Percentiles rank a stretch among this genome's conserved stretches.
Evolutionary conservation across 805 yeast genomes (phyloP).

Genomic region (Ogataea methylovora): DNA sequence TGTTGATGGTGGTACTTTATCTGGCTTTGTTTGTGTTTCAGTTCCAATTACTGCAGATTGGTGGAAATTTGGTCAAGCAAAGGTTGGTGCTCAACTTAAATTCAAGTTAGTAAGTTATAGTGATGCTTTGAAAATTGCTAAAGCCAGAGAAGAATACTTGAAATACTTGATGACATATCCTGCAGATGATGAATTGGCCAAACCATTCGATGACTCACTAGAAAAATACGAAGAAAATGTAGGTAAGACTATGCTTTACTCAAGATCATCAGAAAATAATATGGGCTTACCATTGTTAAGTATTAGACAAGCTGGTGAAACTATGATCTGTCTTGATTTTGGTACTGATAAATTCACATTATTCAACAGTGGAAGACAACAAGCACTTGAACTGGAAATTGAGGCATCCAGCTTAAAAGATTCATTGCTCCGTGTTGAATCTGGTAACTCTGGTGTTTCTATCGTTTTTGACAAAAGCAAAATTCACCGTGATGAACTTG

Average conservation of each 20-base stretch:
- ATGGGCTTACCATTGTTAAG: conserved; percentile 13
- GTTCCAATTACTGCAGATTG: conserved; percentile 20
- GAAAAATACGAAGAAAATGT: conserved; percentile 5
- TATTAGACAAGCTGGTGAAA: conserved; percentile 26
- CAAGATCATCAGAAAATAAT: conserved; percentile 3
- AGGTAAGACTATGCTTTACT: conserved; percentile 11
- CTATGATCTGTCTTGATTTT: conserved; percentile 24
- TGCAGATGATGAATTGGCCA: conserved; percentile 1
- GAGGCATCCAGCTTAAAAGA: not conserved
- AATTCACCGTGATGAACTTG: conserved; percentile 8
- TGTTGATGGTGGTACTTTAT: conserved; percentile 23
- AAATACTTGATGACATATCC: conserved; percentile 10
- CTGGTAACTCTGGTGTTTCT: conserved; percentile 17
- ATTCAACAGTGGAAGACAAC: conserved; percentile 26
- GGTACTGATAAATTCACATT: conserved; percentile 21
- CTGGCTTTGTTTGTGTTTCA: conserved; percentile 21
- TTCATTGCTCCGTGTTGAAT: conserved; percentile 9
- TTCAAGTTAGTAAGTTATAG: conserved; percentile 14
- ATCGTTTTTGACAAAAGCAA: conserved; percentile 16
- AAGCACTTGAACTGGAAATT: conserved; percentile 12
- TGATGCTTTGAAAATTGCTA: conserved; percentile 16
- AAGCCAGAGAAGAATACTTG: conserved; percentile 12
- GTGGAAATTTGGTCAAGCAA: conserved; percentile 28
- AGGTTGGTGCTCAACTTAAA: conserved; percentile 16
- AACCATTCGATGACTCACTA: conserved; percentile 10